phyloP scores from a whole-genome alignment of 2,329 filamentous ascomycete genomes.

The Myriosclerotinia scirpicola region DNA sequence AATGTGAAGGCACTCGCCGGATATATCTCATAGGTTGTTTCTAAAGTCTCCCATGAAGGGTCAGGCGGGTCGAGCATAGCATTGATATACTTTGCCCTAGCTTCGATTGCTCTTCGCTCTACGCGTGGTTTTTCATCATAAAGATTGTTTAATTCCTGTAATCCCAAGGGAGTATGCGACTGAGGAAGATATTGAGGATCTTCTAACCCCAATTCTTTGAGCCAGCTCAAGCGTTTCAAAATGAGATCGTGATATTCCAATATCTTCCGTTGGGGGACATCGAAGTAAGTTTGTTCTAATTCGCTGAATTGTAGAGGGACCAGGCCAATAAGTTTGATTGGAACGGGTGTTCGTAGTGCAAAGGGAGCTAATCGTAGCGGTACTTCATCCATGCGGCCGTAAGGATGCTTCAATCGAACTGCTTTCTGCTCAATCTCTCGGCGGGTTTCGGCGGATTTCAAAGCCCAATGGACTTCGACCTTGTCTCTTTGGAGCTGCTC shows the following conservation, averaged over 20 bases:
- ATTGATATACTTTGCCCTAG: slow-evolving; percentile 4
- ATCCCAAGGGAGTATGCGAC: not conserved
- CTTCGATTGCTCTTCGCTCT: slow-evolving; percentile 13
- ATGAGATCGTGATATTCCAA: not conserved
- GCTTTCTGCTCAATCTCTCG: slow-evolving; percentile 11
- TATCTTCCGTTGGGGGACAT: not conserved
- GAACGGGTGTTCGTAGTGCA: not conserved
- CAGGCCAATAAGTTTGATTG: not conserved
- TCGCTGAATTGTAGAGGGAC: not conserved
- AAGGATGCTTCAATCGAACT: not conserved
- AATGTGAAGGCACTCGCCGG: not conserved
- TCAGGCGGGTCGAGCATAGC: not conserved
- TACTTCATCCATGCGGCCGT: not conserved
- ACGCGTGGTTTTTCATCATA: not conserved
- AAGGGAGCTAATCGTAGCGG: not conserved
- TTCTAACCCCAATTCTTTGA: not conserved
- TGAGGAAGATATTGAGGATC: not conserved
- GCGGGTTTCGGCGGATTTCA: not conserved
- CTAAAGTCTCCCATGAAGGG: not conserved
- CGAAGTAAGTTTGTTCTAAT: not conserved
- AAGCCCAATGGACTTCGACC: slow-evolving; percentile 12
- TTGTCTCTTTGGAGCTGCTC: not conserved
- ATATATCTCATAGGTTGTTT: slow-evolving; percentile 8
- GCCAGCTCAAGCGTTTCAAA: not conserved
- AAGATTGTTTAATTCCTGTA: not conserved